Conservation (phyloP, 2,329 filamentous ascomycete species). For the Zymoseptoria ardabiliae region DNA sequence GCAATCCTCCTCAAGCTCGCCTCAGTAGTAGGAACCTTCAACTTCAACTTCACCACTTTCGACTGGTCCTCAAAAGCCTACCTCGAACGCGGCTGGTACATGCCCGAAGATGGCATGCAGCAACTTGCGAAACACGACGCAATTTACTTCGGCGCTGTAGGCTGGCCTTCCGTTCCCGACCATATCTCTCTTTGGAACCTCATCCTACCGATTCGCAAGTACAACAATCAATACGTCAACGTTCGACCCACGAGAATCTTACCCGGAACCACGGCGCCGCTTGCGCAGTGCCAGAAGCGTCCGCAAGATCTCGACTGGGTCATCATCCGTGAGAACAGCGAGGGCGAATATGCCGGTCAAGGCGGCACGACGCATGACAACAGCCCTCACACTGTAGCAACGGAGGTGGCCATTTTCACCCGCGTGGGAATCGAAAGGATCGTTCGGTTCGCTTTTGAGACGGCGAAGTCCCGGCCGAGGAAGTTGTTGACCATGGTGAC, state of each 20-base stretch:
- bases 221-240: slow-evolving; percentile 63
- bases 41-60: slow-evolving; percentile 46
- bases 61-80: slow-evolving; percentile 46
- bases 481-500: slow-evolving; percentile 46
- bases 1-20: slow-evolving; percentile 41
- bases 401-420: slow-evolving; percentile 43
- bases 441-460: slow-evolving; percentile 43
- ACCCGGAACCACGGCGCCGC: slow-evolving; percentile 35
- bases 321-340: slow-evolving; percentile 42
- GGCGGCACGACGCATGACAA: slow-evolving; percentile 39
- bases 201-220: slow-evolving; percentile 59
- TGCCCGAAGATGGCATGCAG: slow-evolving; percentile 45
- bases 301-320: slow-evolving; percentile 40
- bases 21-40: slow-evolving; percentile 37
- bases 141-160: slow-evolving; percentile 54
- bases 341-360: slow-evolving; percentile 44
- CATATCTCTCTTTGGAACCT: slow-evolving; percentile 59
- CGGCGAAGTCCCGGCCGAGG: slow-evolving; percentile 35
- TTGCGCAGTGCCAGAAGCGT: slow-evolving; percentile 30
- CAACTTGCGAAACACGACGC: slow-evolving; percentile 47
- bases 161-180: slow-evolving; percentile 57
- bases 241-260: slow-evolving; percentile 48
- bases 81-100: slow-evolving; percentile 46
- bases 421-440: slow-evolving; percentile 41
- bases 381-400: slow-evolving; percentile 35